Evolutionary conservation across 345 rosid species (phyloP).

Genomic region (Rhizophora apiculata): DNA sequence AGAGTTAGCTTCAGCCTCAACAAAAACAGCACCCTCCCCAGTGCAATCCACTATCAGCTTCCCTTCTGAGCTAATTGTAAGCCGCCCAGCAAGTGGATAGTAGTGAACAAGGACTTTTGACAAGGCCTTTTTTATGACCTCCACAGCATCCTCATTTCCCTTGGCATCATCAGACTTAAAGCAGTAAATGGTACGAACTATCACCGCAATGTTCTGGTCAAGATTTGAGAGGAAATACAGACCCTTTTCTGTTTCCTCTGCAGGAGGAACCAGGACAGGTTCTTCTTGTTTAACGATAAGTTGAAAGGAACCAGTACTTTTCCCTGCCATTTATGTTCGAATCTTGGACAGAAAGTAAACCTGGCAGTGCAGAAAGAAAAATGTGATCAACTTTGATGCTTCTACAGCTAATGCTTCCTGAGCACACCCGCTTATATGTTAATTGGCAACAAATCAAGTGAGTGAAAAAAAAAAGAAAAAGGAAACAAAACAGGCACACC

Average conservation of each 20-base stretch:
- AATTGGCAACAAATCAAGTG: background rate
- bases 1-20: conserved; percentile 75
- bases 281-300: conserved; percentile 44
- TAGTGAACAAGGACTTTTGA: conserved; percentile 66
- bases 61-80: conserved; percentile 65
- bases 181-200: conserved; percentile 74
- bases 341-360: conserved; percentile 14
- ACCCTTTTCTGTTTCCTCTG: conserved; percentile 60
- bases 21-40: conserved; percentile 80
- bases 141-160: conserved; percentile 62
- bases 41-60: conserved; percentile 75
- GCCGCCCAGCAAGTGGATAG: conserved; percentile 74
- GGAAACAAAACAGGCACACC: background rate
- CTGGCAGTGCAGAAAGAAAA: conserved; percentile 8
- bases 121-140: conserved; percentile 57
- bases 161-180: conserved; percentile 50
- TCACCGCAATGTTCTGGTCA: conserved; percentile 84
- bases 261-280: conserved; percentile 59
- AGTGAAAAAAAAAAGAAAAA: background rate
- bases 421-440: background rate
- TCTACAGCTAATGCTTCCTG: background rate
- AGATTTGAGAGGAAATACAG: conserved; percentile 73
- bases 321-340: conserved; percentile 41
- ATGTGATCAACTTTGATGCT: background rate
- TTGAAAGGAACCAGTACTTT: conserved; percentile 23